A percentile compares a stretch with the other conserved stretches of the same genome.
Conservation (phyloP, 2,329 filamentous ascomycete genomes). For the Paecilomyces sp. region DNA sequence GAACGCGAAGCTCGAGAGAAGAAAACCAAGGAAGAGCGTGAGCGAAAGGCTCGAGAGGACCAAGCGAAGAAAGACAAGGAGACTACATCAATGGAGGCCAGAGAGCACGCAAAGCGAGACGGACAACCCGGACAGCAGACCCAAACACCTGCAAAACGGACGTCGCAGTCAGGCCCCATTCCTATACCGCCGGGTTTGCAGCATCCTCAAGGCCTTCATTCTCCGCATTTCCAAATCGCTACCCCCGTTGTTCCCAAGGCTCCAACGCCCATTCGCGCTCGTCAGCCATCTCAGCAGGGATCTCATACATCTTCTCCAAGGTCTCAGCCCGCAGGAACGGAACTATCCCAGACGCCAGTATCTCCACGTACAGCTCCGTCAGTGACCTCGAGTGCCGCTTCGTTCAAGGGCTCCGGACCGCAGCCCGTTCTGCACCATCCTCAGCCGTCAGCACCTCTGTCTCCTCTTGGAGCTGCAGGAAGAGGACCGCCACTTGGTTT, state of each 20-base stretch:
- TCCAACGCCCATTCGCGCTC: constrained; percentile 68
- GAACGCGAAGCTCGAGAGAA: constrained; percentile 53
- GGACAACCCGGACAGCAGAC: constrained; percentile 10
- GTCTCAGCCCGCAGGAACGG: constrained; percentile 36
- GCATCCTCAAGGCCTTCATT: constrained; percentile 56
- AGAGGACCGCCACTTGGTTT: constrained; percentile 49
- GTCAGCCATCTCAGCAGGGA: constrained; percentile 73
- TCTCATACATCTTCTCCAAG: constrained; percentile 61
- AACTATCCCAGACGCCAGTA: constrained; percentile 58
- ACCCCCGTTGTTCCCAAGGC: constrained; percentile 78
- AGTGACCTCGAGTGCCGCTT: constrained; percentile 55
- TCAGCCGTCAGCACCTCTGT: constrained; percentile 56
- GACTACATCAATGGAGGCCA: constrained; percentile 34
- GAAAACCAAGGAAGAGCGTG: constrained; percentile 56
- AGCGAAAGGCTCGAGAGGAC: constrained; percentile 43
- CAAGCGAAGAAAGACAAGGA: constrained; percentile 54
- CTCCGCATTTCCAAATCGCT: constrained; percentile 70
- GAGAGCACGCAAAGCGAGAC: constrained; percentile 42
- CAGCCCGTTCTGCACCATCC: constrained; percentile 49
- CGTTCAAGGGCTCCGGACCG: constrained; percentile 51
- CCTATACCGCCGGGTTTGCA: constrained; percentile 48
- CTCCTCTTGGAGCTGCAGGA: constrained; percentile 56
- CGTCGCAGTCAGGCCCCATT: constrained; percentile 52
- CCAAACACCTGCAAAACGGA: constrained; percentile 40
- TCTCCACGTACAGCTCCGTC: constrained; percentile 57